Conservation (phyloP, 495 filamentous ascomycete species). For the Tetracladium setigerum region DNA sequence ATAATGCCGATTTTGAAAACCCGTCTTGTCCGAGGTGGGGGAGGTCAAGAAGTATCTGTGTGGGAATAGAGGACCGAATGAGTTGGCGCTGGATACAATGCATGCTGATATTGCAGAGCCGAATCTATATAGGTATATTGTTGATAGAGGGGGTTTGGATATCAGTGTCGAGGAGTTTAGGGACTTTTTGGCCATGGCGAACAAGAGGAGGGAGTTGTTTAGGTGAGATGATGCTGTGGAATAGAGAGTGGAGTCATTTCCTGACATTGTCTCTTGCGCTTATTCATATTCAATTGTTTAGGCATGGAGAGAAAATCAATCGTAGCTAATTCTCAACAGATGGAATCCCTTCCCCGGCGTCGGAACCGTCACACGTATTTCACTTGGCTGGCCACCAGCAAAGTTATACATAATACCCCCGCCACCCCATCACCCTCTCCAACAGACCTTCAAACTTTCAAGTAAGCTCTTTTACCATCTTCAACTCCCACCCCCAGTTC, state of each 20-base stretch:
- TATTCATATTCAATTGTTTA: no score
- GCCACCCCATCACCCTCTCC: no score
- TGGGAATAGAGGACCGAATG: background rate
- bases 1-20: no score
- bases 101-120: background rate
- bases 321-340: no score
- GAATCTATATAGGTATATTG: background rate
- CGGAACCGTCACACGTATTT: background rate
- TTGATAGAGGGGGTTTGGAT: background rate
- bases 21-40: background rate
- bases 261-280: no score
- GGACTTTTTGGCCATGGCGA: background rate
- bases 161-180: background rate
- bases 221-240: no score
- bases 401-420: no score
- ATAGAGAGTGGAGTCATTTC: no score
- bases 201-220: background rate
- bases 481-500: no score
- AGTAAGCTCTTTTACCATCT: no score
- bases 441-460: no score
- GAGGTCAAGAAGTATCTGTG: background rate
- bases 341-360: slow-evolving; percentile 1
- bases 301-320: no score
- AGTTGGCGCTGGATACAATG: slow-evolving; percentile 5
- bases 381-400: slow-evolving; percentile 1